Evolutionary conservation across 345 rosid genomes (phyloP).

Genomic region (Eucalyptus paniculata): DNA sequence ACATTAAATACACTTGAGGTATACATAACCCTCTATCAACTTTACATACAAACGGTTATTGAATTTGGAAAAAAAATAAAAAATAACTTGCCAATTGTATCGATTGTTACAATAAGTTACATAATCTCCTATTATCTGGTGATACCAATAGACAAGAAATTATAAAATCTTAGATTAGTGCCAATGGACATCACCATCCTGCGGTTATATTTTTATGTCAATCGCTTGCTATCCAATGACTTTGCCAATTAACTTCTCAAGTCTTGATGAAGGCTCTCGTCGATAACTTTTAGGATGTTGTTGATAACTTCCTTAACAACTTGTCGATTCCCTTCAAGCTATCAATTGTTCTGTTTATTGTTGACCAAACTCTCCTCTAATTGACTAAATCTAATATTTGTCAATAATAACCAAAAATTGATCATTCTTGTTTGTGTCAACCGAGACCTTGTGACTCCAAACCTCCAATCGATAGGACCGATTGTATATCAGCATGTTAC

Average conservation of each 20-base stretch:
- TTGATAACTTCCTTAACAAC: neutral
- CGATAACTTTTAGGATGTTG: neutral
- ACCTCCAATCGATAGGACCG: neutral
- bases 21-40: neutral
- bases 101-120: neutral
- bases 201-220: neutral
- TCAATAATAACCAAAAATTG: neutral
- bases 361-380: neutral
- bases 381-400: neutral
- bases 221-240: neutral
- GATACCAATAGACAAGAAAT: neutral
- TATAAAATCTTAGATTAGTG: neutral
- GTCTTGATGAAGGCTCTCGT: neutral
- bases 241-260: neutral
- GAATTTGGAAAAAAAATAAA: neutral
- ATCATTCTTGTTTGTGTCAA: neutral
- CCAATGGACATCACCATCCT: neutral
- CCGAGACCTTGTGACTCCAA: neutral
- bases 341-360: accelerated
- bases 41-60: neutral
- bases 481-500: neutral
- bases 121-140: neutral
- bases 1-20: neutral
- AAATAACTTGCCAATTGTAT: neutral
- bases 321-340: neutral